These are phyloP conservation scores for Acanthamoeba royreba DNA, from an alignment of 208 protist species.

Conservation along the genomic window DNA sequence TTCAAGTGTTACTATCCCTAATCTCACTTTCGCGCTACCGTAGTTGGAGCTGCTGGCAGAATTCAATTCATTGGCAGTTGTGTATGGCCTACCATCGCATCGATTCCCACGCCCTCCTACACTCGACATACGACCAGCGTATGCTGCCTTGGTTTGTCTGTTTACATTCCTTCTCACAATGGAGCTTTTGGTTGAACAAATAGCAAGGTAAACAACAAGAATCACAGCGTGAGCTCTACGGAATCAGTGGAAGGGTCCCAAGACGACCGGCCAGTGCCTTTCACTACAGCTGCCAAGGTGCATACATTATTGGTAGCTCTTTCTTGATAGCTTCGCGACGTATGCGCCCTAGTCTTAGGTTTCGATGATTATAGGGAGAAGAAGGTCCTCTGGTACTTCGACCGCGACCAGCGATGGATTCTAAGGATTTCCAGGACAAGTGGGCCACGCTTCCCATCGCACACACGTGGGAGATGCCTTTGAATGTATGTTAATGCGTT, in stretches of 20 bases:
- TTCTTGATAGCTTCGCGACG: neutral
- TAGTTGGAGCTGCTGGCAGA: slow-evolving; percentile 87
- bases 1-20: neutral
- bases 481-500: neutral
- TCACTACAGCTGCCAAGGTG: neutral
- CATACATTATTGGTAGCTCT: neutral
- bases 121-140: neutral
- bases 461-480: neutral
- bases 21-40: neutral
- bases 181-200: too few relatives aligned
- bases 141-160: neutral
- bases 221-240: neutral
- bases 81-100: slow-evolving; percentile 78
- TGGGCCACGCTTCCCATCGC: neutral
- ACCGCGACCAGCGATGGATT: neutral
- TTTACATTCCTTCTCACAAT: too few relatives aligned
- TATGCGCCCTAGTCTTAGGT: neutral
- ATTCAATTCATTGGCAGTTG: slow-evolving; percentile 87
- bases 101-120: slow-evolving; percentile 41
- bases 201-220: neutral
- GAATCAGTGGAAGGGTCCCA: neutral
- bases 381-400: neutral
- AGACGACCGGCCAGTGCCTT: neutral
- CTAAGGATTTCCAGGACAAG: neutral
- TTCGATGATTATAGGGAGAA: neutral